Evolutionary conservation across 2,329 filamentous ascomycete species (phyloP).

Genomic region (Elsinoe necatrix): DNA sequence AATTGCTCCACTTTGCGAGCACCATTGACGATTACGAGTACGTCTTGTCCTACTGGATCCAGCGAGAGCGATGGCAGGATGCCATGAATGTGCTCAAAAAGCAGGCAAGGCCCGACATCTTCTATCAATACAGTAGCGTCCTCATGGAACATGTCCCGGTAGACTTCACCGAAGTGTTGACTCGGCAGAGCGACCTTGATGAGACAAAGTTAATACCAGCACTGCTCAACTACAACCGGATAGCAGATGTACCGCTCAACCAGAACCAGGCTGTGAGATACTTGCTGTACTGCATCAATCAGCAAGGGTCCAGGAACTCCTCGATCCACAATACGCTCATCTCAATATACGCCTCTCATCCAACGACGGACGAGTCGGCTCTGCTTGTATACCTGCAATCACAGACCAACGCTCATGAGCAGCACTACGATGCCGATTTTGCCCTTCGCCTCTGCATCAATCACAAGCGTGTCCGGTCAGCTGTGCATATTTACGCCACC

Average conservation of each 20-base stretch:
- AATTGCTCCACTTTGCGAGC: constrained; percentile 84
- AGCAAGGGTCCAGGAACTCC: constrained; percentile 68
- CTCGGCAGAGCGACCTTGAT: constrained; percentile 79
- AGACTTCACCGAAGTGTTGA: constrained; percentile 88
- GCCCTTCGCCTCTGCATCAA: constrained; percentile 92
- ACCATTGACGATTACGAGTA: constrained; percentile 88
- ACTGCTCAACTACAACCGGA: constrained; percentile 84
- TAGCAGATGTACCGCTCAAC: constrained; percentile 53
- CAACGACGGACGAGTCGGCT: constrained; percentile 73
- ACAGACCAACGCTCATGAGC: constrained; percentile 65
- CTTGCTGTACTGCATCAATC: constrained; percentile 84
- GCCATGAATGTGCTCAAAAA: constrained; percentile 82
- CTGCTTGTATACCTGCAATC: constrained; percentile 83
- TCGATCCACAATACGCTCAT: constrained; percentile 96
- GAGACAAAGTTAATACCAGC: constrained; percentile 86
- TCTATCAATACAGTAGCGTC: constrained; percentile 96
- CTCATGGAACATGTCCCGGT: constrained; percentile 80
- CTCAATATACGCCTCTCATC: constrained; percentile 85
- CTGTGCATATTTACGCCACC: constrained; percentile 92
- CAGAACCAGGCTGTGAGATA: constrained; percentile 88
- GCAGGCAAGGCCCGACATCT: constrained; percentile 84
- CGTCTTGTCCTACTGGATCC: constrained; percentile 93
- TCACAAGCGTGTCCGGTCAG: constrained; percentile 83
- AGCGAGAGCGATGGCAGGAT: constrained; percentile 84
- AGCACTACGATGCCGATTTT: constrained; percentile 89